A percentile compares a stretch with the other conserved stretches of the same genome.
These are phyloP conservation scores for Pneumocystis carinii DNA, from an alignment of 1,139 yeast species.

Conservation along the genomic window DNA sequence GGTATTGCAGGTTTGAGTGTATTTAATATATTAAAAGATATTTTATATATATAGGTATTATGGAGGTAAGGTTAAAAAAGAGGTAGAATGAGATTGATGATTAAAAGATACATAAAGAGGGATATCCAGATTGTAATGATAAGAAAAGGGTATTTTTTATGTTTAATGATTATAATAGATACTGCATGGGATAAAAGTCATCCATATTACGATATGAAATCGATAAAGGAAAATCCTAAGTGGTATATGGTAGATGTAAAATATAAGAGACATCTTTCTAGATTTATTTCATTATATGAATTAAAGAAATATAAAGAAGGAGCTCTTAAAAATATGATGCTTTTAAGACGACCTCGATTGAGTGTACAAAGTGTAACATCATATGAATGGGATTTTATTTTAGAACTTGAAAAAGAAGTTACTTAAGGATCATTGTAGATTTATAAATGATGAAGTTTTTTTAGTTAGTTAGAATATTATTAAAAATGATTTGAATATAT, in stretches of 20 bases:
- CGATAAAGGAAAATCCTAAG: constrained; percentile 28
- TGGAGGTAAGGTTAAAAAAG: background rate
- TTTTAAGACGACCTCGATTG: constrained; percentile 34
- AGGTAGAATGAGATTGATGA: background rate
- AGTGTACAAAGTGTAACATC: constrained; percentile 36
- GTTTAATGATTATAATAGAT: constrained; percentile 9
- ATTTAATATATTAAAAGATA: constrained; percentile 15
- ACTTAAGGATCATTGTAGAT: background rate
- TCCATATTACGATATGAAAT: constrained; percentile 35
- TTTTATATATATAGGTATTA: background rate
- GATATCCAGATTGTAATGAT: constrained; percentile 27
- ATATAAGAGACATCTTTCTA: constrained; percentile 29
- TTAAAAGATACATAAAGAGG: constrained; percentile 28
- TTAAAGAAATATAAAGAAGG: constrained; percentile 19
- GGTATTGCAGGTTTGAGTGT: constrained; percentile 35
- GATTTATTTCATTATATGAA: constrained; percentile 29
- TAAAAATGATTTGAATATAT: too few species aligned
- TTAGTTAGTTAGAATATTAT: too few species aligned
- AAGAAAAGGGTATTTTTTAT: background rate
- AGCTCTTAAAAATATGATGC: constrained; percentile 29
- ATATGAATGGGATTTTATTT: constrained; percentile 29
- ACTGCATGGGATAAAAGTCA: constrained; percentile 16
- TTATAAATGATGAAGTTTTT: too few species aligned
- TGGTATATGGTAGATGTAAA: constrained; percentile 43
- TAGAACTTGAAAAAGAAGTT: constrained; percentile 20